phyloP scores from a whole-genome alignment of 2,329 filamentous ascomycete genomes.

The Aspergillus sp. region DNA sequence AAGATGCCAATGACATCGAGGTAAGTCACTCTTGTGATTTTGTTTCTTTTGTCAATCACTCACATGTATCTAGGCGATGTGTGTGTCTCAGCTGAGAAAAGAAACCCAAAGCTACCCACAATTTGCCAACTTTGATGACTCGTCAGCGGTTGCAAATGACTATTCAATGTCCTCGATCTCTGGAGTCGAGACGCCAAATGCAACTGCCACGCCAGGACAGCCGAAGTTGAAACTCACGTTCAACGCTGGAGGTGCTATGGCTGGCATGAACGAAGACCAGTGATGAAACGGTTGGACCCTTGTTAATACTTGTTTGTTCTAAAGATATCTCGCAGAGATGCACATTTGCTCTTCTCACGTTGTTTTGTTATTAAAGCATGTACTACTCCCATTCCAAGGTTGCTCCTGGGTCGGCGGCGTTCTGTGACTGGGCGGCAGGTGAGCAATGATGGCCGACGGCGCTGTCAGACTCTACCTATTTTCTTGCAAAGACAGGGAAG shows the following conservation, averaged over 20 bases:
- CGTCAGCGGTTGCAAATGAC: slow-evolving; percentile 54
- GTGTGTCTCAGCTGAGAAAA: slow-evolving; percentile 57
- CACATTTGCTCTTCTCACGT: slow-evolving; percentile 19
- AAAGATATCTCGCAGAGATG: slow-evolving; percentile 18
- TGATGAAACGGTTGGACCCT: slow-evolving; percentile 20
- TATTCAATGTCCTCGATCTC: slow-evolving; percentile 55
- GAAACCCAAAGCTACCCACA: slow-evolving; percentile 60
- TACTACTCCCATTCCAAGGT: slow-evolving; percentile 11
- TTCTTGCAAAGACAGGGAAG: slow-evolving; percentile 24
- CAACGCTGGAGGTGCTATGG: slow-evolving; percentile 45
- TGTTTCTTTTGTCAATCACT: slow-evolving; percentile 3
- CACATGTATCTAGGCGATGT: slow-evolving; percentile 48
- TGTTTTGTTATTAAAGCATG: slow-evolving; percentile 23
- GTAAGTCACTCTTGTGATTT: slow-evolving; percentile 56
- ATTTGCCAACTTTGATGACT: slow-evolving; percentile 61
- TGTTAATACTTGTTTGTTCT: slow-evolving; percentile 21
- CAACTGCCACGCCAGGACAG: slow-evolving; percentile 60
- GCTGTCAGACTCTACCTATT: slow-evolving; percentile 25
- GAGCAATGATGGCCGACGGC: slow-evolving; percentile 31
- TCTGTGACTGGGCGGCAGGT: slow-evolving; percentile 27
- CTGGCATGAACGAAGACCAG: slow-evolving; percentile 29
- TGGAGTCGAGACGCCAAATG: slow-evolving; percentile 64
- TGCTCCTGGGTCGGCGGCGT: slow-evolving; percentile 27
- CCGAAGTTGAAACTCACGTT: slow-evolving; percentile 71
- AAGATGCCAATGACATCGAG: slow-evolving; percentile 91